Evolutionary conservation across 176 grass and related monocot species (phyloP).

Genomic region (Triticum monococcum): DNA sequence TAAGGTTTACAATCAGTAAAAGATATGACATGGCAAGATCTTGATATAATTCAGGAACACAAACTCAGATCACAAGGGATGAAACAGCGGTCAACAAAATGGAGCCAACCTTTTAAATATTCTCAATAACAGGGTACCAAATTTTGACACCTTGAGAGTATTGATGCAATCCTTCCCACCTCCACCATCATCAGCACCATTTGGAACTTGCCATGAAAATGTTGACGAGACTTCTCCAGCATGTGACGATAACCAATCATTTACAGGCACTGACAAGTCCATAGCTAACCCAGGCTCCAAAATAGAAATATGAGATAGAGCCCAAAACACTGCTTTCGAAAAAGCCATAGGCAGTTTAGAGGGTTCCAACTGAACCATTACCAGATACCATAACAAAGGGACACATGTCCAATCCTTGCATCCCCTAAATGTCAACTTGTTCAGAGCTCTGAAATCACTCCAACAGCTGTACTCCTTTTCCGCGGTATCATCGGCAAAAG

Average conservation of each 20-base stretch:
- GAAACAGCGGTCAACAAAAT: constrained; percentile 30
- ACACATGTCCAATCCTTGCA: constrained; percentile 88
- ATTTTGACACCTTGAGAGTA: constrained; percentile 67
- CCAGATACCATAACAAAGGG: constrained; percentile 83
- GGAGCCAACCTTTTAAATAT: constrained; percentile 73
- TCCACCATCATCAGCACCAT: constrained; percentile 80
- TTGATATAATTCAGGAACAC: constrained; percentile 2
- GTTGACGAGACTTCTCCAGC: constrained; percentile 67
- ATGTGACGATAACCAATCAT: constrained; percentile 74
- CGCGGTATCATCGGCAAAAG: constrained; percentile 47
- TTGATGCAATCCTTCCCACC: constrained; percentile 74
- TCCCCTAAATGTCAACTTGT: constrained; percentile 69
- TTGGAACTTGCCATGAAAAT: constrained; percentile 87
- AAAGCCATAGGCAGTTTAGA: constrained; percentile 77
- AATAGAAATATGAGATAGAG: constrained; percentile 74
- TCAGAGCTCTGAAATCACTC: constrained; percentile 73
- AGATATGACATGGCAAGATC: constrained; percentile 21
- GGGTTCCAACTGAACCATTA: constrained; percentile 74
- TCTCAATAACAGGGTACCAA: constrained; percentile 54
- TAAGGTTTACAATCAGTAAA: constrained; percentile 21
- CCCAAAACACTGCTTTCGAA: constrained; percentile 93
- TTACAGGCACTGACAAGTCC: constrained; percentile 51
- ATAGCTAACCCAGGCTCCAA: constrained; percentile 50
- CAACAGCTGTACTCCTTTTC: constrained; percentile 70
- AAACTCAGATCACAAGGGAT: constrained; percentile 24